phyloP scores from a whole-genome alignment of 2,329 filamentous ascomycete species.

The Cercospora canescens region DNA sequence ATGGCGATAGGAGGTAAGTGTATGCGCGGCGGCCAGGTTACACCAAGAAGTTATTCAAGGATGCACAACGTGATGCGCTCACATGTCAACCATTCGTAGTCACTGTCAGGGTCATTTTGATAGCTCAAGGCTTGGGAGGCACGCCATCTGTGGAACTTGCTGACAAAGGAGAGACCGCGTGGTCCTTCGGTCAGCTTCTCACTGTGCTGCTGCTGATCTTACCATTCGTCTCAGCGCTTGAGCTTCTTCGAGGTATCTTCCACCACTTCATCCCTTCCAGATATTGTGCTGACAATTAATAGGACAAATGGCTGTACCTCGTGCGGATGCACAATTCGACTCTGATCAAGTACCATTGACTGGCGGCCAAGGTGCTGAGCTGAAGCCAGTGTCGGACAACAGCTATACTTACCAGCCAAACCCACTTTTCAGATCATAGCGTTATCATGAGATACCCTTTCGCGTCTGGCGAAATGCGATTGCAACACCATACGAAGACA shows the following conservation, averaged over 20 bases:
- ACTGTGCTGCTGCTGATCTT: slow-evolving; percentile 61
- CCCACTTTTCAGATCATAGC: slow-evolving; percentile 17
- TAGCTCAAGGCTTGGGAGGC: slow-evolving; percentile 61
- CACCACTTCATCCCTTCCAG: neutral
- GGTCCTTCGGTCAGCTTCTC: slow-evolving; percentile 65
- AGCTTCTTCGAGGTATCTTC: slow-evolving; percentile 58
- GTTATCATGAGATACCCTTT: neutral
- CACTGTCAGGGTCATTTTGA: slow-evolving; percentile 56
- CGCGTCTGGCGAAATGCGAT: neutral
- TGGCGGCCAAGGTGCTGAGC: slow-evolving; percentile 6
- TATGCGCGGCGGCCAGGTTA: neutral
- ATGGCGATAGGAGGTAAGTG: slow-evolving; percentile 55
- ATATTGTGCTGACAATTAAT: neutral
- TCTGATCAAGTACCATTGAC: slow-evolving; percentile 24
- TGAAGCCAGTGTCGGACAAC: slow-evolving; percentile 10
- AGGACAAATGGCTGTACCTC: slow-evolving; percentile 27
- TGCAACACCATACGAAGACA: neutral
- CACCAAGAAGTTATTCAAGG: neutral
- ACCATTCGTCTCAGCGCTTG: slow-evolving; percentile 60
- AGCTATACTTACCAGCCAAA: slow-evolving; percentile 22
- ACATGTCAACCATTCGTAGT: slow-evolving; percentile 28
- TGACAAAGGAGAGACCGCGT: slow-evolving; percentile 57
- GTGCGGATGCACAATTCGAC: slow-evolving; percentile 15
- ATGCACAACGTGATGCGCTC: neutral
- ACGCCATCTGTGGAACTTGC: slow-evolving; percentile 52